A percentile compares a stretch with the other conserved stretches of the same genome.
These are phyloP conservation scores for Thalassiosira profunda DNA, from an alignment of 108 stramenopile genomes.

Conservation along the genomic window DNA sequence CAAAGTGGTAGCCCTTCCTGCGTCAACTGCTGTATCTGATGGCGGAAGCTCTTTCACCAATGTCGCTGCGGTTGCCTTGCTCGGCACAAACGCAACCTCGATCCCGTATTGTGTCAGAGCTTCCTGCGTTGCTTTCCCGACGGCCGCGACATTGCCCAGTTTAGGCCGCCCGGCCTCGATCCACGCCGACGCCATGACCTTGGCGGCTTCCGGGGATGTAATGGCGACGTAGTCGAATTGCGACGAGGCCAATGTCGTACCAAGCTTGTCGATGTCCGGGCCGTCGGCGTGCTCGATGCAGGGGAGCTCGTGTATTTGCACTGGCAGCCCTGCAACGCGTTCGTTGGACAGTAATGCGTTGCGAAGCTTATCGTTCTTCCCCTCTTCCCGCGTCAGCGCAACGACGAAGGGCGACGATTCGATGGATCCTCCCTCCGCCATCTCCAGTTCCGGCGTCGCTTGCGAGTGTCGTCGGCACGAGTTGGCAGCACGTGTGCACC, in stretches of 20 bases:
- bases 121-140: slow-evolving; percentile 83
- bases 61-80: slow-evolving; percentile 75
- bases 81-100: slow-evolving; percentile 74
- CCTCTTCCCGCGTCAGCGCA: slow-evolving; percentile 85
- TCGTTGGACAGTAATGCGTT: slow-evolving; percentile 42
- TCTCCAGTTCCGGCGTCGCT: neutral
- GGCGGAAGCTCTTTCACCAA: slow-evolving; percentile 69
- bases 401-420: slow-evolving; percentile 37
- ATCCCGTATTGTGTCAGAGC: slow-evolving; percentile 52
- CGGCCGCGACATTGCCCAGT: slow-evolving; percentile 64
- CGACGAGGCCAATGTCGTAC: slow-evolving; percentile 32
- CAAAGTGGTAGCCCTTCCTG: slow-evolving; percentile 39
- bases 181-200: slow-evolving; percentile 73
- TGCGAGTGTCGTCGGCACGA: neutral
- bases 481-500: no score
- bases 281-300: slow-evolving; percentile 90
- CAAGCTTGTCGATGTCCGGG: slow-evolving; percentile 57
- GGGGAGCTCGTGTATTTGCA: slow-evolving; percentile 71
- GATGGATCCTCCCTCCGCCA: slow-evolving; percentile 1
- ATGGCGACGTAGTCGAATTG: slow-evolving; percentile 73
- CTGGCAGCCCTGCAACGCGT: slow-evolving; percentile 18
- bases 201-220: slow-evolving; percentile 91
- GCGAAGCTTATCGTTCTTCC: slow-evolving; percentile 79
- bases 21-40: slow-evolving; percentile 17
- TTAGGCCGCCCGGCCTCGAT: slow-evolving; percentile 47